These are phyloP conservation scores for Orbilia blumenaviensis DNA, from an alignment of 2,329 filamentous ascomycete species.

Conservation along the genomic window DNA sequence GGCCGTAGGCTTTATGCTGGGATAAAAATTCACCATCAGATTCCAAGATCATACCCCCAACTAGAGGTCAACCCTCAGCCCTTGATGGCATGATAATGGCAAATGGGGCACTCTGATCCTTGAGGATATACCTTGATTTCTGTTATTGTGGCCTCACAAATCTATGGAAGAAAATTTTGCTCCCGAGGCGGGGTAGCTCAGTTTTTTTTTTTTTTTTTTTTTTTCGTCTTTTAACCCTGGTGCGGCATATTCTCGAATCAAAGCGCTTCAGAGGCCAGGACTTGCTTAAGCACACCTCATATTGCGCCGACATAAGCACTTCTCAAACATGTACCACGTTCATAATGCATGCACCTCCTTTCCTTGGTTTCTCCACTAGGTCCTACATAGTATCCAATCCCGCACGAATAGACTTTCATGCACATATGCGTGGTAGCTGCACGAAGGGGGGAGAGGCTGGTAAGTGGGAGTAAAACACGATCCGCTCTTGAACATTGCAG, in stretches of 20 bases:
- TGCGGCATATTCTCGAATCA: slow-evolving; percentile 23
- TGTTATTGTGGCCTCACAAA: not conserved
- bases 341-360: slow-evolving; percentile 5
- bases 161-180: slow-evolving; percentile 4
- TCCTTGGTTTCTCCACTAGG: slow-evolving; percentile 1
- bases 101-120: slow-evolving; percentile 1
- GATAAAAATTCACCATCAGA: not conserved
- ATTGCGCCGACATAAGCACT: slow-evolving; percentile 3
- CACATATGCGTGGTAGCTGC: not conserved
- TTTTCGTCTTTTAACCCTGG: no score
- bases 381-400: not conserved
- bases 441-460: not conserved
- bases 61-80: not conserved
- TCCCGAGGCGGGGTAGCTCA: slow-evolving; percentile 5
- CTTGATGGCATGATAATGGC: slow-evolving; percentile 1
- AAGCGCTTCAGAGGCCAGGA: not conserved
- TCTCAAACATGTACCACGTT: slow-evolving; percentile 3
- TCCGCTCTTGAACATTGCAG: not conserved
- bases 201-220: no score
- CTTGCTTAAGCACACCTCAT: slow-evolving; percentile 11
- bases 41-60: not conserved
- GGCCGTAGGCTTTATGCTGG: not conserved
- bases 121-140: not conserved
- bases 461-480: not conserved
- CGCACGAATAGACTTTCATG: not conserved